These are phyloP conservation scores for Phytophthora tubulina DNA, from an alignment of 352 stramenopile species.

Conservation along the genomic window DNA sequence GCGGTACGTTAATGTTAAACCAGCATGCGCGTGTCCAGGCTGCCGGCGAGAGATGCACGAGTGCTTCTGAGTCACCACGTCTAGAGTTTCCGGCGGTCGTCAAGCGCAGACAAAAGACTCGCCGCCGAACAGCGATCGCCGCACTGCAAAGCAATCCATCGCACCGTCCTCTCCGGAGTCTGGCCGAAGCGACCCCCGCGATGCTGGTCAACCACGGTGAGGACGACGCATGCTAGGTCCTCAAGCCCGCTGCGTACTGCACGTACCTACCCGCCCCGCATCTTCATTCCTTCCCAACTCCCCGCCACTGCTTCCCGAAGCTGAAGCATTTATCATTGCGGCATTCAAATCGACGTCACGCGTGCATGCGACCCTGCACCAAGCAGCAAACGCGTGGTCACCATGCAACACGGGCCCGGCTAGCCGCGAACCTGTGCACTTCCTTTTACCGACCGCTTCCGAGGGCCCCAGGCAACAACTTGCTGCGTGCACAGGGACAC, in stretches of 20 bases:
- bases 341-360: conserved; percentile 10
- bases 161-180: neutral
- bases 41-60: no score
- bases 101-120: neutral
- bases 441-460: neutral
- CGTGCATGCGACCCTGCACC: conserved; percentile 6
- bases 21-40: conserved; percentile 2
- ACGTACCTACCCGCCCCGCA: no score
- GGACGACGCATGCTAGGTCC: no score
- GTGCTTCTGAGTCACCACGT: neutral
- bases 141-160: neutral
- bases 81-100: neutral
- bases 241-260: no score
- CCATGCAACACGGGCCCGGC: conserved; percentile 15
- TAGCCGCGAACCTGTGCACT: neutral
- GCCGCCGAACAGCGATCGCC: neutral
- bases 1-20: neutral
- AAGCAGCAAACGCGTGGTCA: conserved; percentile 17
- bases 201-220: no score
- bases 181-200: no score
- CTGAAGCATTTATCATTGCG: neutral
- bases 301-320: neutral
- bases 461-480: neutral
- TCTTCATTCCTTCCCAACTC: neutral
- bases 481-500: neutral